A percentile compares a stretch with the other conserved stretches of the same genome.
Evolutionary conservation across 345 rosid genomes (phyloP).

Genomic region (Rhodamnia rubescens): DNA sequence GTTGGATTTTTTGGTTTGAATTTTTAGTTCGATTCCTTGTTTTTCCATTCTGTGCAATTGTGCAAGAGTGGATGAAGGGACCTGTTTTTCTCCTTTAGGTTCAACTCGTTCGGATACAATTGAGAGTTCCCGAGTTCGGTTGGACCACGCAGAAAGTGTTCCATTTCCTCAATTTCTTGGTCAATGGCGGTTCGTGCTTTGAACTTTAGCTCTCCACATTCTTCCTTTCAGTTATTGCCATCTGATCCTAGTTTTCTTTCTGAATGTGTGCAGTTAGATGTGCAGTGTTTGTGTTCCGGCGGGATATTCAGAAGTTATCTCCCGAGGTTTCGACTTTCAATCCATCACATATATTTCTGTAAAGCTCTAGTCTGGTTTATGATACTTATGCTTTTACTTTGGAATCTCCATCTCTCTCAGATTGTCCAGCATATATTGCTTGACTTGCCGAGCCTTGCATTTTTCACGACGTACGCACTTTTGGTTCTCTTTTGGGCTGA

Average conservation of each 20-base stretch:
- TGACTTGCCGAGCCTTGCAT: slow-evolving; percentile 82
- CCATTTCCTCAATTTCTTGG: slow-evolving; percentile 86
- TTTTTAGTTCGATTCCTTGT: background rate
- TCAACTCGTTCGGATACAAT: slow-evolving; percentile 77
- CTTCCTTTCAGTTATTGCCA: background rate
- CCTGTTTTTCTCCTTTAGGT: slow-evolving; percentile 21
- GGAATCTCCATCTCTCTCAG: slow-evolving; percentile 14
- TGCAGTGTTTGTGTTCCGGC: slow-evolving; percentile 60
- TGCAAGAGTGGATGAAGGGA: background rate
- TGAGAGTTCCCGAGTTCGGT: slow-evolving; percentile 90
- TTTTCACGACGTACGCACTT: slow-evolving; percentile 87
- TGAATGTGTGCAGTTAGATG: slow-evolving; percentile 43
- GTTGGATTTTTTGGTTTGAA: background rate
- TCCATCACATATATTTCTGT: background rate
- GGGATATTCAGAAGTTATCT: slow-evolving; percentile 43
- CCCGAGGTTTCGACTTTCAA: slow-evolving; percentile 31
- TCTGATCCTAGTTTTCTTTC: background rate
- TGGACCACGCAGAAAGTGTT: slow-evolving; percentile 97
- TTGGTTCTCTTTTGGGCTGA: slow-evolving; percentile 95
- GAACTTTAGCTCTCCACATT: background rate
- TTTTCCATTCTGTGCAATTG: background rate
- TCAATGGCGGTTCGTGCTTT: slow-evolving; percentile 63
- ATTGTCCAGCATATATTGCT: slow-evolving; percentile 67
- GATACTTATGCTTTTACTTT: background rate
- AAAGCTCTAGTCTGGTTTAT: background rate